Evolutionary conservation across 208 protist species (phyloP).

Genomic region (Strigomonas culicis): DNA sequence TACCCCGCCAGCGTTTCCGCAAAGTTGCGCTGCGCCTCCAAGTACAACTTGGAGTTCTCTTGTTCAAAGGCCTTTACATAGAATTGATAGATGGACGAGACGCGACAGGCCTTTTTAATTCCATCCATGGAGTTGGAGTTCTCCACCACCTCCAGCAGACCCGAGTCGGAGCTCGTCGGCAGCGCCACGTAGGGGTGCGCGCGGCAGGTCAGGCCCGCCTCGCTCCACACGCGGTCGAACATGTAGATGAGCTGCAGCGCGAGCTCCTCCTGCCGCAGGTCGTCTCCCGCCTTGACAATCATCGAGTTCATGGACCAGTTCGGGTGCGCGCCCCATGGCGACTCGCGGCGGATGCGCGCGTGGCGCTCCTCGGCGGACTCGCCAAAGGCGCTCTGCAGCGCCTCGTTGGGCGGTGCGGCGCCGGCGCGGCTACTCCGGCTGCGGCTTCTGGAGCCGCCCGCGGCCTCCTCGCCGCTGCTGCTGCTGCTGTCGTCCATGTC

Average conservation of each 20-base stretch:
- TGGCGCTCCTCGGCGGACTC: slow-evolving; percentile 46
- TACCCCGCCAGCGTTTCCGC: slow-evolving; percentile 94
- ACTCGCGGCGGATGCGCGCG: slow-evolving; percentile 49
- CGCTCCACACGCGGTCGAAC: slow-evolving; percentile 84
- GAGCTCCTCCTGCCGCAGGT: slow-evolving; percentile 92
- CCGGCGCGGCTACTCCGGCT: neutral
- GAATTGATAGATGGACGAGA: slow-evolving; percentile 72
- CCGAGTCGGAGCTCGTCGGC: slow-evolving; percentile 70
- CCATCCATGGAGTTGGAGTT: slow-evolving; percentile 87
- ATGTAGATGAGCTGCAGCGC: slow-evolving; percentile 88
- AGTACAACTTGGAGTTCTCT: slow-evolving; percentile 49
- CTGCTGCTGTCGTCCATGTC: neutral
- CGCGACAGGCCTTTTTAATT: slow-evolving; percentile 82
- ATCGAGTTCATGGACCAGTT: slow-evolving; percentile 83
- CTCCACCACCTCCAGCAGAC: slow-evolving; percentile 87
- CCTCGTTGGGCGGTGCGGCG: slow-evolving; percentile 14
- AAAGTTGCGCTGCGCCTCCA: slow-evolving; percentile 87
- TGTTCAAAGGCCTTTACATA: slow-evolving; percentile 73
- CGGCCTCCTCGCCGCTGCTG: neutral
- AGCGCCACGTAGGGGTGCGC: slow-evolving; percentile 82
- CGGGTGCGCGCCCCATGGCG: slow-evolving; percentile 75
- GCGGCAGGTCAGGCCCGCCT: slow-evolving; percentile 75
- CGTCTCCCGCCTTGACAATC: slow-evolving; percentile 92
- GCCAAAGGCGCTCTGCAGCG: slow-evolving; percentile 55
- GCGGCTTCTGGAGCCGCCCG: neutral